A percentile compares a stretch with the other conserved stretches of the same genome.
Conservation (phyloP, 2,329 filamentous ascomycete species). For the Claviceps purpurea region DNA sequence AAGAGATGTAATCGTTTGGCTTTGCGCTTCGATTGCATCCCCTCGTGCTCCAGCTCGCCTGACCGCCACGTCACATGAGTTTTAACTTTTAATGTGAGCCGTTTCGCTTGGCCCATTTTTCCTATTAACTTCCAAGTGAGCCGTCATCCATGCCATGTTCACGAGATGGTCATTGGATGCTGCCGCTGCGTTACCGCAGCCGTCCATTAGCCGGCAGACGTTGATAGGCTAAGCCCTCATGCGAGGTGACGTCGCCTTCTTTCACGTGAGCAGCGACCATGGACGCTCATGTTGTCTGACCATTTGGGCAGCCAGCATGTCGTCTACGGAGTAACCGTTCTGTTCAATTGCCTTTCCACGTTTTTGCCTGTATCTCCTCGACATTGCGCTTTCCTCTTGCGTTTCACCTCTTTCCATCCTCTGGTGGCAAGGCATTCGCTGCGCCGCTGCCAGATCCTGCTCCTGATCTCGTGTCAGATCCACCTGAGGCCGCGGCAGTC, state of each 20-base stretch:
- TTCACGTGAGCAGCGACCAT: not conserved
- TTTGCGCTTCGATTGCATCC: not conserved
- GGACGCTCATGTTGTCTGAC: not conserved
- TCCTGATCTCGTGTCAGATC: constrained; percentile 1
- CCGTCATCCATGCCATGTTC: too few species aligned
- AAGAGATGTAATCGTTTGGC: not conserved
- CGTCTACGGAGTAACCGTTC: not conserved
- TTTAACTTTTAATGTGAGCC: too few species aligned
- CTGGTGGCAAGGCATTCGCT: not conserved
- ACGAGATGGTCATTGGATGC: not conserved
- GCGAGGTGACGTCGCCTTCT: not conserved
- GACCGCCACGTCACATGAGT: not conserved
- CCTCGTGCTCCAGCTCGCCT: not conserved
- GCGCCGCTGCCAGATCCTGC: not conserved
- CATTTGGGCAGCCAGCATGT: not conserved
- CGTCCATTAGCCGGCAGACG: not conserved
- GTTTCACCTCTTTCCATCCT: not conserved
- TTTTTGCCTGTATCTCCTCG: not conserved
- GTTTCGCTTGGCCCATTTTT: not conserved
- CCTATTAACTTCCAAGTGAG: not conserved
- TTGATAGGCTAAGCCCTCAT: not conserved
- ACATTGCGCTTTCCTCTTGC: not conserved
- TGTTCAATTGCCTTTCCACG: not conserved
- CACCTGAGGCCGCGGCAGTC: constrained; percentile 3
- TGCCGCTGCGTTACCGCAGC: not conserved